Conservation (phyloP, 176 grass and related monocot species). For the Oryza longistaminata region DNA sequence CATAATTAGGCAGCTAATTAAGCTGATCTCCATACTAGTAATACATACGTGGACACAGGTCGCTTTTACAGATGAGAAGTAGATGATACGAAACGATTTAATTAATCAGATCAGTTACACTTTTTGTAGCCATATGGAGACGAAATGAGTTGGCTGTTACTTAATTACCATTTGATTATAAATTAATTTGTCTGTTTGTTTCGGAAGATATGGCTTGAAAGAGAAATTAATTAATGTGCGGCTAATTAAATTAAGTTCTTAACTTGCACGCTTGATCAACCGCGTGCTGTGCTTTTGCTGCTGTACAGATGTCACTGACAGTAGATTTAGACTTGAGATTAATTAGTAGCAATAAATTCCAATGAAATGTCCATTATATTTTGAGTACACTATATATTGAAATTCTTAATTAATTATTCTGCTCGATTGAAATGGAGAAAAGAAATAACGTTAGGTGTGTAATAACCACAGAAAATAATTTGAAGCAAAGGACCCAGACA, state of each 20-base stretch:
- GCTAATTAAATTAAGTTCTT: not conserved
- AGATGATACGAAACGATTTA: not conserved
- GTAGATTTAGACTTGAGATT: not conserved
- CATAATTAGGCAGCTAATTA: slow-evolving; percentile 8
- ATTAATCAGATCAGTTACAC: not conserved
- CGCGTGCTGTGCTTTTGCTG: not conserved
- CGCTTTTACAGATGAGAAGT: not conserved
- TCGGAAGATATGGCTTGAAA: not conserved
- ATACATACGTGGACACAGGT: not conserved
- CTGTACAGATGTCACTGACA: not conserved
- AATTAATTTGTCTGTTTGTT: slow-evolving; percentile 10
- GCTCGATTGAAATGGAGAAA: not conserved
- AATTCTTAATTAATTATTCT: not conserved
- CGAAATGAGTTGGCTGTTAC: not conserved
- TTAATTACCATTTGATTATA: not conserved
- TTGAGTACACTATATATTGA: not conserved
- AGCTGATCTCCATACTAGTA: not conserved
- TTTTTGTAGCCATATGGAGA: not conserved
- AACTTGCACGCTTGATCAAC: slow-evolving; percentile 30
- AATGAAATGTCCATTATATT: not conserved
- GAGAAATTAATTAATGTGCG: not conserved
- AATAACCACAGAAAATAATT: not conserved
- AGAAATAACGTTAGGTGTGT: no score
- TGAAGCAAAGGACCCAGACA: not conserved
- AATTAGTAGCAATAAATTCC: not conserved